These are phyloP conservation scores for Nitzschia palea DNA, from an alignment of 108 stramenopile genomes.

Conservation along the genomic window DNA sequence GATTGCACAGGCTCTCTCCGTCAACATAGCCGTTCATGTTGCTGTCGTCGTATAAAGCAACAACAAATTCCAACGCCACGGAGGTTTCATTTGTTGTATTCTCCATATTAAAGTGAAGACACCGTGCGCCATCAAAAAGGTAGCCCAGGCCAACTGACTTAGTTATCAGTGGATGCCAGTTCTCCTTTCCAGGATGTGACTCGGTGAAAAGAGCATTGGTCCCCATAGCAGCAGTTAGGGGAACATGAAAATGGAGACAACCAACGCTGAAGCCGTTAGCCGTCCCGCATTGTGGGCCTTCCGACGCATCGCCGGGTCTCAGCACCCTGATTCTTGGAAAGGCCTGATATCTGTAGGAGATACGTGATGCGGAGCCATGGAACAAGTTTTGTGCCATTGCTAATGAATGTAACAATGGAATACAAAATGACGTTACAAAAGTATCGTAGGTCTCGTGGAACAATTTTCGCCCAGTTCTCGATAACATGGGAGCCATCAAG, in stretches of 20 bases:
- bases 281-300: constrained; percentile 66
- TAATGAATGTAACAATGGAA: constrained; percentile 68
- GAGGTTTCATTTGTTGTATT: constrained; percentile 68
- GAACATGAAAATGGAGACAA: constrained; percentile 69
- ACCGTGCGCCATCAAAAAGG: constrained; percentile 72
- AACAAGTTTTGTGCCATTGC: constrained; percentile 58
- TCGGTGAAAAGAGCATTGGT: constrained; percentile 68
- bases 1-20: neutral
- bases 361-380: constrained; percentile 35
- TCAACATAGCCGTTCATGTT: constrained; percentile 18
- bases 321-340: constrained; percentile 71
- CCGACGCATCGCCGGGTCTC: constrained; percentile 61
- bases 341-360: constrained; percentile 70
- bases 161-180: constrained; percentile 64
- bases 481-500: constrained; percentile 44
- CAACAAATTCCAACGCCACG: constrained; percentile 70
- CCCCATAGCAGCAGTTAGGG: constrained; percentile 62
- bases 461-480: constrained; percentile 30
- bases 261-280: constrained; percentile 60
- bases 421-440: constrained; percentile 72
- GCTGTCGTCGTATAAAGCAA: constrained; percentile 50
- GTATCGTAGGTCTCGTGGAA: constrained; percentile 70
- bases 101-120: constrained; percentile 64
- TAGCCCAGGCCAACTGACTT: constrained; percentile 67
- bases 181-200: constrained; percentile 68